These are phyloP conservation scores for Coelastrella sp. DNA, from an alignment of 139 green algal genomes.

Conservation along the genomic window DNA sequence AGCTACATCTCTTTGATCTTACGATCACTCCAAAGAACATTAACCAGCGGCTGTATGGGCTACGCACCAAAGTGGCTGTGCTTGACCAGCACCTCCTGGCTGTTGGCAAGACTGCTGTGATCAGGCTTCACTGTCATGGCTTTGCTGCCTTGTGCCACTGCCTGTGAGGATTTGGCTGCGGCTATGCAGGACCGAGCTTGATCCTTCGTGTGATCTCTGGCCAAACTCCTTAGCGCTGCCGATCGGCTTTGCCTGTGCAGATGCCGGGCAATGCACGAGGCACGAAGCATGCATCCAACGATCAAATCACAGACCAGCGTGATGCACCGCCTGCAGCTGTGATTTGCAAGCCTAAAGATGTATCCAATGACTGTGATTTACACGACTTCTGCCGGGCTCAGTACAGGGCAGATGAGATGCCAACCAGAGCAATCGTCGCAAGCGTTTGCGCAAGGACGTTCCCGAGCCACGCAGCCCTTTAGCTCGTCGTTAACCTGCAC, in stretches of 20 bases:
- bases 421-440: no score
- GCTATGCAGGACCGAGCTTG: not conserved
- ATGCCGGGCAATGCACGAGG: not conserved
- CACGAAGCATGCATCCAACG: not conserved
- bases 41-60: no score
- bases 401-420: no score
- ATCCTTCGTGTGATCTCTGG: not conserved
- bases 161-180: not conserved
- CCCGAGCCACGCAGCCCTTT: no score
- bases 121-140: not conserved
- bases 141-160: not conserved
- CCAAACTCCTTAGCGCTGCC: not conserved
- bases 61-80: conserved; percentile 44
- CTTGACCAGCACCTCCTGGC: conserved; percentile 6
- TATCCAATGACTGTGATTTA: no score
- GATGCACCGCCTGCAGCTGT: no score
- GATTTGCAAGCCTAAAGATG: no score
- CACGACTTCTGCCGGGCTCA: no score
- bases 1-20: not conserved
- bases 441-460: no score
- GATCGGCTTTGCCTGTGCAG: not conserved
- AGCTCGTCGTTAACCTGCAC: no score
- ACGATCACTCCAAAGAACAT: no score
- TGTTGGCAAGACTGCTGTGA: conserved; percentile 37
- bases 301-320: not conserved